Evolutionary conservation across 192 early-diverging fungal species (phyloP).

Genomic region (Ambispora gerdemannii): DNA sequence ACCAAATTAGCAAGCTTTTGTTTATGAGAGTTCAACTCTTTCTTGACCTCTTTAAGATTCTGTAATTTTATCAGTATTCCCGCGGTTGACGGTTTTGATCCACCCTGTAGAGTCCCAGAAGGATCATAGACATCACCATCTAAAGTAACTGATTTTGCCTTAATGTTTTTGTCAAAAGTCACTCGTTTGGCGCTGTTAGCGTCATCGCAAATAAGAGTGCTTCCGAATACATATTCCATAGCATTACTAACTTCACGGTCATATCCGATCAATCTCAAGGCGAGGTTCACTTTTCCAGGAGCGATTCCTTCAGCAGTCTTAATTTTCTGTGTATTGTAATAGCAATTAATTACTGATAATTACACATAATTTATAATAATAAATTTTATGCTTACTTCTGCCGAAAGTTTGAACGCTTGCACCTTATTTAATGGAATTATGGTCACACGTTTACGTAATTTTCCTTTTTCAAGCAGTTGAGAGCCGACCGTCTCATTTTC

Average conservation of each 20-base stretch:
- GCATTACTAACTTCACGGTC: constrained; percentile 76
- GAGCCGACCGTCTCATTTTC: constrained; percentile 78
- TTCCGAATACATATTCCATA: constrained; percentile 94
- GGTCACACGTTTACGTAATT: constrained; percentile 74
- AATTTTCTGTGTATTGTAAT: constrained; percentile 56
- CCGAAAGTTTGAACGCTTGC: constrained; percentile 47
- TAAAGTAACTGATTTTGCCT: constrained; percentile 86
- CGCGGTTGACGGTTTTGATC: constrained; percentile 68
- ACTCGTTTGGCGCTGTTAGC: constrained; percentile 78
- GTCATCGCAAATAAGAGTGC: constrained; percentile 86
- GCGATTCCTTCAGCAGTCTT: constrained; percentile 73
- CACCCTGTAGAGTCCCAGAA: constrained; percentile 88
- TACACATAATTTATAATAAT: neutral
- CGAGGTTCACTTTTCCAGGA: constrained; percentile 85
- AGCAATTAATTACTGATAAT: constrained; percentile 4
- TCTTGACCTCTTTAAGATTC: constrained; percentile 60
- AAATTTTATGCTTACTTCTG: constrained; percentile 38
- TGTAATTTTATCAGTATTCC: constrained; percentile 78
- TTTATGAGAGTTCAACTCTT: constrained; percentile 48
- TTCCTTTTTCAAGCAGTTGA: constrained; percentile 76
- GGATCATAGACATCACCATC: constrained; percentile 98
- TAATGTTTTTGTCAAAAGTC: constrained; percentile 83
- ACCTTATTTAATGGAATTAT: constrained; percentile 98
- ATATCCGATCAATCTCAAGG: constrained; percentile 78
- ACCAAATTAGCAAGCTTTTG: constrained; percentile 51